Conservation (phyloP, 768 basidiomycete species). For the Gloeopeniophorella convolvens region DNA sequence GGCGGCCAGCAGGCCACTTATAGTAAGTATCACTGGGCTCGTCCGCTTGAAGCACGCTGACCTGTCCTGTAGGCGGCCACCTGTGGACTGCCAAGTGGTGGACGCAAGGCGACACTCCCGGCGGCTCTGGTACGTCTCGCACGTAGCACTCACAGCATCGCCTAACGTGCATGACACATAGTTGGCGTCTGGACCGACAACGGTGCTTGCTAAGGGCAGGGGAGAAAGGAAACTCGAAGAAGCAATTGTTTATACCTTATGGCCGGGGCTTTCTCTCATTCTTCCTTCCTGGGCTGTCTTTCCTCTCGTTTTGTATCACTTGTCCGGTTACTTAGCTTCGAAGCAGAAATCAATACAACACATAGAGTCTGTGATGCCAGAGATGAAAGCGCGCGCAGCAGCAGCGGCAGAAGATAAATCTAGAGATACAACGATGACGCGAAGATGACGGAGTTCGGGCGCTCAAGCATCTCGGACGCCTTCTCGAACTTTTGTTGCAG, state of each 20-base stretch:
- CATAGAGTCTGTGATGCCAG: too few relatives aligned
- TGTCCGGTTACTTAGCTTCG: neutral
- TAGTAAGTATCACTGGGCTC: conserved; percentile 27
- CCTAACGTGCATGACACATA: conserved; percentile 20
- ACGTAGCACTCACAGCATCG: neutral
- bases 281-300: neutral
- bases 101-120: conserved; percentile 53
- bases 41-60: neutral
- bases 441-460: conserved; percentile 91
- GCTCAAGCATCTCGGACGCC: conserved; percentile 85
- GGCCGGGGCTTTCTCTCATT: too few relatives aligned
- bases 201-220: conserved; percentile 34
- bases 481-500: conserved; percentile 92
- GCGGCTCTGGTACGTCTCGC: conserved; percentile 37
- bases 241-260: too few relatives aligned
- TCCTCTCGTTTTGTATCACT: neutral
- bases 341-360: neutral
- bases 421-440: conserved; percentile 80
- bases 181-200: conserved; percentile 51
- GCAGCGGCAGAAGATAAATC: neutral
- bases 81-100: conserved; percentile 61
- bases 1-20: conserved; percentile 43
- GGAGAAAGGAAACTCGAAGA: neutral
- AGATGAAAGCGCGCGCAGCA: too few relatives aligned
- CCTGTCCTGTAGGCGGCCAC: conserved; percentile 33